Evolutionary conservation across 495 filamentous ascomycete species (phyloP), one percentile per base, ranked within the genome.

Genomic region (Lineolata rhizophorae): DNA sequence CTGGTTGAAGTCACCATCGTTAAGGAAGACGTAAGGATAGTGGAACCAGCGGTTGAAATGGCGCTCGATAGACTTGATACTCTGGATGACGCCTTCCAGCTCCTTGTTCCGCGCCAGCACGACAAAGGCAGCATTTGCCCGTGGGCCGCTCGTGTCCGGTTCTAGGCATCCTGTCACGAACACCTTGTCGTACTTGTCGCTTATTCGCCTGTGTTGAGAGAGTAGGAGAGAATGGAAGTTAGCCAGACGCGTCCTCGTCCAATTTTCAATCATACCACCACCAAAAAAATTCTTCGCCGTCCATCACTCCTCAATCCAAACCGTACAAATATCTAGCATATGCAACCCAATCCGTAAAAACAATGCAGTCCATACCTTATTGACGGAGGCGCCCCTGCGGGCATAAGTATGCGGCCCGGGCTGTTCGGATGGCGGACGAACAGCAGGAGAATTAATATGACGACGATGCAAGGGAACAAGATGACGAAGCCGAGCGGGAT

Each of bases 1-100:
- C 43, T 72, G 62, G 51, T 94, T 78, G 65, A 99, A 99, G 30
- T 93, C 84, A 18, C 72, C 90, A 47, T 99, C 87, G 52, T 99
- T 99, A 38, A 99, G 60, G 57, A 99, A 99, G 35, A 99, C 90
- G 52, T 95, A 99, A 18, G 87, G 87, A 51, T 99, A 99, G 52
- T 94, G 65, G 51, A 82, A 99, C 90, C 90, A 95, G 36, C 85
- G 69, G 55, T 99, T 99, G 67, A 99, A 99, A 50, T 99, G 87
- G 37, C 87, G 67, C 59, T 99, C 87, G 41, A 99, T 87, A 31
- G 84, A 93, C 60, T 93, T 94, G 41, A 99, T 65, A 5, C 84
- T 94, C 56, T 94, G 77, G 28, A 95, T 71, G 19, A 99, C 87
- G 33, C 87, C 87, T 1, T 91, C 82, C 37, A 99, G 46, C 55